Evolutionary conservation across 352 stramenopile species (phyloP).

Genomic region (Phytophthora rubi): DNA sequence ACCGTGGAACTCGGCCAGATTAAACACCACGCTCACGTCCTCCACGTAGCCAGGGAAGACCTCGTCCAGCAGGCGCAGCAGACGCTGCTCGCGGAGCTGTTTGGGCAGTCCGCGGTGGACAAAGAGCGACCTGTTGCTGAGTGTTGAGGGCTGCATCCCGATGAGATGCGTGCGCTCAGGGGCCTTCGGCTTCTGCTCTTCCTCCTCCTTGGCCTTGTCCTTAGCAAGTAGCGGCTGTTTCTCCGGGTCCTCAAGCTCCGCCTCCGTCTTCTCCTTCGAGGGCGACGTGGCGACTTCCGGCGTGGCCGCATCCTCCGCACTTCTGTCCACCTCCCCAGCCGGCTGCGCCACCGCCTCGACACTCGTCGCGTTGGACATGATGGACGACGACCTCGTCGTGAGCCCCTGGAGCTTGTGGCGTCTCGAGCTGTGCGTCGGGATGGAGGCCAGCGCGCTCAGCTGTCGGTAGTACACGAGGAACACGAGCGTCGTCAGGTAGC

Average conservation of each 20-base stretch:
- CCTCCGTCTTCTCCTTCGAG: neutral
- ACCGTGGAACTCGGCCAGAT: slow-evolving; percentile 77
- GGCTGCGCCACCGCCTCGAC: slow-evolving; percentile 21
- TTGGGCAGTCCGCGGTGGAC: slow-evolving; percentile 81
- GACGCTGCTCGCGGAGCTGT: slow-evolving; percentile 73
- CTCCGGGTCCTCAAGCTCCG: slow-evolving; percentile 25
- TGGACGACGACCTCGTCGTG: slow-evolving; percentile 31
- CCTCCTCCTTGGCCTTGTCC: slow-evolving; percentile 30
- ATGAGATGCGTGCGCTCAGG: slow-evolving; percentile 62
- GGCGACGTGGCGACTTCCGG: slow-evolving; percentile 18
- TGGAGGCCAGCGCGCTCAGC: slow-evolving; percentile 68
- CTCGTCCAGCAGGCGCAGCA: slow-evolving; percentile 80
- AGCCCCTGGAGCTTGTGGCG: slow-evolving; percentile 13
- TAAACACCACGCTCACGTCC: slow-evolving; percentile 83
- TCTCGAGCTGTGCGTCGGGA: slow-evolving; percentile 43
- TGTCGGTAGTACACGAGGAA: slow-evolving; percentile 78
- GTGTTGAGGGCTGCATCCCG: slow-evolving; percentile 79
- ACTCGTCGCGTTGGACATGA: slow-evolving; percentile 36
- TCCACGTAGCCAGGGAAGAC: slow-evolving; percentile 86
- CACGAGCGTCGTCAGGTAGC: slow-evolving; percentile 79
- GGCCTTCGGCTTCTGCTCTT: slow-evolving; percentile 22
- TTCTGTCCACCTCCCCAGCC: slow-evolving; percentile 25
- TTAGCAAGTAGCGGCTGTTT: slow-evolving; percentile 26
- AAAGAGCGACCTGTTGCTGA: slow-evolving; percentile 81
- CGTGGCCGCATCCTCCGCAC: slow-evolving; percentile 8